Conservation (phyloP, 495 filamentous ascomycete genomes). For the Talaromyces nanjingensis region DNA sequence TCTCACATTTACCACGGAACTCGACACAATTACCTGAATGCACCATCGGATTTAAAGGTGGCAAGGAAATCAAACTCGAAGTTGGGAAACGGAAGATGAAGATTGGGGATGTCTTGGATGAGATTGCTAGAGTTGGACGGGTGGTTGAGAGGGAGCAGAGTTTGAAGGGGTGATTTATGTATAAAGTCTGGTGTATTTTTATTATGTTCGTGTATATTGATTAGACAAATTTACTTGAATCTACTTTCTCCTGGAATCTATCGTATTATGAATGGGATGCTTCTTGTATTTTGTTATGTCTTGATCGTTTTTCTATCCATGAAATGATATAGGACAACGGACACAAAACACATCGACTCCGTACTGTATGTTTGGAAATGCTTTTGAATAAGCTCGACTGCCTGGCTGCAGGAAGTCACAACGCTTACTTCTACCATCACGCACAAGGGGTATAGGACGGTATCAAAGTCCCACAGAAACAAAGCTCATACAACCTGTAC, state of each 20-base stretch:
- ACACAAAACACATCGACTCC: neutral
- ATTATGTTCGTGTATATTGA: conserved; percentile 11
- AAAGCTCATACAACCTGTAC: neutral
- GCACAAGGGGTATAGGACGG: neutral
- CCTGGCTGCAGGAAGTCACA: neutral
- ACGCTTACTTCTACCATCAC: neutral
- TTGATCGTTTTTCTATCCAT: conserved; percentile 7
- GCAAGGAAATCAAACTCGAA: conserved; percentile 48
- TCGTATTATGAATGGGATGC: too few species aligned
- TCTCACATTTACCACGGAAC: conserved; percentile 56
- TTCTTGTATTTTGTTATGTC: neutral
- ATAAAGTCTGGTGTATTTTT: neutral
- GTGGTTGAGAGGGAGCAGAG: conserved; percentile 73
- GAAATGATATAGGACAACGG: neutral
- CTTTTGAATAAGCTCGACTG: neutral
- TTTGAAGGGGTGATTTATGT: conserved; percentile 48
- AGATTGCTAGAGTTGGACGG: conserved; percentile 85
- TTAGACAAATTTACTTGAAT: conserved; percentile 14
- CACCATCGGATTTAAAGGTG: conserved; percentile 60
- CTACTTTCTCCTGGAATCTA: too few species aligned
- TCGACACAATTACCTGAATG: conserved; percentile 49
- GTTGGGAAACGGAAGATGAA: conserved; percentile 79
- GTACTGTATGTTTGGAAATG: neutral
- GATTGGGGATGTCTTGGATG: conserved; percentile 80
- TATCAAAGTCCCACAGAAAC: neutral